phyloP scores from a whole-genome alignment of 345 rosid genomes.

The Murraya paniculata region DNA sequence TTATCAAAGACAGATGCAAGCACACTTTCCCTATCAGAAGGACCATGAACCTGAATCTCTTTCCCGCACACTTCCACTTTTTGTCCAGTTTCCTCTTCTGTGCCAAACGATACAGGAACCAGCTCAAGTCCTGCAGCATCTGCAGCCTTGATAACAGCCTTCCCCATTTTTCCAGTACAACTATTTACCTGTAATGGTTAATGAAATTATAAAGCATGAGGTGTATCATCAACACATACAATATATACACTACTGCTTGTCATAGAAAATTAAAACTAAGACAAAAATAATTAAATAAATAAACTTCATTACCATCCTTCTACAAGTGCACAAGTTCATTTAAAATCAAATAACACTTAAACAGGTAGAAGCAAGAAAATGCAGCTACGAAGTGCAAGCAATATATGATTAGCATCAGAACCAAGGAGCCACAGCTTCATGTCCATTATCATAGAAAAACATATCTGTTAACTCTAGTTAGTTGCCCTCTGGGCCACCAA shows the following conservation, averaged over 20 bases:
- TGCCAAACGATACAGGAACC: constrained; percentile 76
- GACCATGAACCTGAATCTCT: constrained; percentile 67
- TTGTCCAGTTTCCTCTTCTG: constrained; percentile 57
- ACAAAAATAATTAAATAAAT: not conserved
- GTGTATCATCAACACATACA: not conserved
- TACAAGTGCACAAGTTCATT: not conserved
- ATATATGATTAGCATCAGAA: not conserved
- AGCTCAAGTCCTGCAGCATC: constrained; percentile 78
- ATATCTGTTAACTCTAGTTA: not conserved
- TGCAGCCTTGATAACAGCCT: constrained; percentile 83
- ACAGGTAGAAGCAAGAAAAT: not conserved
- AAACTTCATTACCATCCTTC: not conserved
- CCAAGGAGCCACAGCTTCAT: not conserved
- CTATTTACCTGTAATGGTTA: constrained; percentile 67
- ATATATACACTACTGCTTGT: not conserved
- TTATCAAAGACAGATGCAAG: constrained; percentile 56
- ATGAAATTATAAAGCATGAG: not conserved
- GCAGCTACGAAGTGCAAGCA: not conserved
- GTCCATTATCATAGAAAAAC: not conserved
- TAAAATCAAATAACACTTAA: not conserved
- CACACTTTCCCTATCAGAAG: constrained; percentile 62
- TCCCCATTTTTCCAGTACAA: constrained; percentile 87
- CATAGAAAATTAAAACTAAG: not conserved
- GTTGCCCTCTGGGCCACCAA: not conserved
- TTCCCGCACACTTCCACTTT: constrained; percentile 68